Evolutionary conservation across 495 filamentous ascomycete species (phyloP), one percentile per base, ranked within the genome.

Genomic region (Aspergillus homomorphus): DNA sequence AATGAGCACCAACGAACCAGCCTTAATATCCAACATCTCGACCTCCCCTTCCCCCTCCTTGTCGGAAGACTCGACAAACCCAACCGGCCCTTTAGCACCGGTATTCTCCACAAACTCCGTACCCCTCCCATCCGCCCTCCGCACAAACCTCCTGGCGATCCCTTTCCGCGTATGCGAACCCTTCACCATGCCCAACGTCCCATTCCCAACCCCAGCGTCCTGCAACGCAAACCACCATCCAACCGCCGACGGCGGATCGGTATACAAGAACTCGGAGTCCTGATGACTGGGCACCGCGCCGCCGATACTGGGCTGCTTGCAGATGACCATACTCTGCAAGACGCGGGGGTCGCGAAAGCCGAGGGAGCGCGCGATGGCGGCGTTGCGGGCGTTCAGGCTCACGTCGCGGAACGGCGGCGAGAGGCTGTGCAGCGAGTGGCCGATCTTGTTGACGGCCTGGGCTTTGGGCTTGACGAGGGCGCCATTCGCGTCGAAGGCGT

Each of bases 171-270:
- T 81, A 60, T 98, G 94, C 55, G 84, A 89, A 5, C 94, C 94
- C 7, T 80, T 82, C 61, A 87, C 77, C 74, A 98, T 96, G 46
- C 86, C 89, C 71, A 98, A 70, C 53, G 92, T 96, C 8, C 90
- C 94, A 73, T 98, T 98, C 64, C 84, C 83, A 0, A 74, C 70
- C 21, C 89, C 91, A 2, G 90, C 87, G 70, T 98, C 94, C 74
- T 98, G 93, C 18, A 98, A 78, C 26, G 94, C 93, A 74, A 96
- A 94, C 92, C 92, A 96, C 73, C 90, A 96, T 9, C 92, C 92
- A 4, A 98, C 90, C 0, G 94, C 93, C 43, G 82, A 87, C 1
- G 93, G 93, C 50, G 94, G 91, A 59, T 91, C 76, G 12, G 94
- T 98, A 68, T 97, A 98, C 53, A 98, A 60, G 64, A 98, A 98